Conservation (phyloP, 768 basidiomycete species). For the Psilocybe cyanescens region DNA sequence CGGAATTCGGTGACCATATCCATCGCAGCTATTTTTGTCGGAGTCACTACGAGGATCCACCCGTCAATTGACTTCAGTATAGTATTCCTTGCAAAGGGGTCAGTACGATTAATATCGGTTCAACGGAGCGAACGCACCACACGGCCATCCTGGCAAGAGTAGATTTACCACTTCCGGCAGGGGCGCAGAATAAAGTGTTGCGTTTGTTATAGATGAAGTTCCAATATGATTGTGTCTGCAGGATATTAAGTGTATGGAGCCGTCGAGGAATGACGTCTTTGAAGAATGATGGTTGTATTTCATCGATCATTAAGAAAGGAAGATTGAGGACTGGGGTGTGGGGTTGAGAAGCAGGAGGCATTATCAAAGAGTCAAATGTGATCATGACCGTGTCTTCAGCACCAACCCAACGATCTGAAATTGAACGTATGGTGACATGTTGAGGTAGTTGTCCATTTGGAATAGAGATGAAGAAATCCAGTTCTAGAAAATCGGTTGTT, state of each 20-base stretch:
- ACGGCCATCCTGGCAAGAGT: conserved; percentile 67
- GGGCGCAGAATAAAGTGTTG: conserved; percentile 78
- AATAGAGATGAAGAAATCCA: conserved; percentile 85
- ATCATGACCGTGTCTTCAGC: conserved; percentile 78
- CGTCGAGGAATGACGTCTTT: conserved; percentile 48
- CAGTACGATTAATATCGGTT: background rate
- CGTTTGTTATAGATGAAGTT: conserved; percentile 65
- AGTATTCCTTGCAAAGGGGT: conserved; percentile 51
- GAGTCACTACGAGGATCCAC: conserved; percentile 68
- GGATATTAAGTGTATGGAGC: conserved; percentile 70
- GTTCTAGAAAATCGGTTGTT: conserved; percentile 57
- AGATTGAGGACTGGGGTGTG: conserved; percentile 71
- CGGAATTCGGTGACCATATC: conserved; percentile 62
- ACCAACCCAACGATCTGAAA: conserved; percentile 94
- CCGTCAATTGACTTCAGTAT: conserved; percentile 43
- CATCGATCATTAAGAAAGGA: conserved; percentile 64
- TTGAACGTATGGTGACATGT: conserved; percentile 72
- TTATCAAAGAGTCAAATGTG: conserved; percentile 67
- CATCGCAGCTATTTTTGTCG: conserved; percentile 56
- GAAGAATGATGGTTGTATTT: conserved; percentile 41
- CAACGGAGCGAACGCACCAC: conserved; percentile 56
- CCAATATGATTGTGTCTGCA: conserved; percentile 94
- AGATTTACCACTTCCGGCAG: conserved; percentile 83
- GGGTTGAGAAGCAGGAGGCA: conserved; percentile 66
- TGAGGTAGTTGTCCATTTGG: conserved; percentile 59